Evolutionary conservation across 768 basidiomycete genomes (phyloP).

Genomic region (Leccinum pellstonianum): DNA sequence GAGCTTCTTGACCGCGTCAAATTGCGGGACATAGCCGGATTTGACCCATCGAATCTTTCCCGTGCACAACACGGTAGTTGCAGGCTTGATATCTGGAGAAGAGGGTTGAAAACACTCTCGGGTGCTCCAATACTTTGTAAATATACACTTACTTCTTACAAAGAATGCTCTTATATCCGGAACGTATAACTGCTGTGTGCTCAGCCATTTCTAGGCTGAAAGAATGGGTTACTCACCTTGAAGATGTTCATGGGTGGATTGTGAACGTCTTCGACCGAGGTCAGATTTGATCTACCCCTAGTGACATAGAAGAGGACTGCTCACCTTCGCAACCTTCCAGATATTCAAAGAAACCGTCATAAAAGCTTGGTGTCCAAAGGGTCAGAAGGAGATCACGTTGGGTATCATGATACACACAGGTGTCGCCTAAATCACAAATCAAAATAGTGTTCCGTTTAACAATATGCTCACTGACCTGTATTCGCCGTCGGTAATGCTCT

Average conservation of each 20-base stretch:
- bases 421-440: background rate
- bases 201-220: background rate
- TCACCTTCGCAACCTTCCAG: background rate
- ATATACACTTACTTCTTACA: background rate
- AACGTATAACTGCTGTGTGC: background rate
- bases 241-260: background rate
- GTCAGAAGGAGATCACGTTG: background rate
- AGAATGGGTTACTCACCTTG: background rate
- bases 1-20: background rate
- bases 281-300: background rate
- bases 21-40: background rate
- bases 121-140: background rate
- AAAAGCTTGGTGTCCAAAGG: background rate
- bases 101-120: background rate
- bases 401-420: background rate
- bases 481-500: conserved; percentile 44
- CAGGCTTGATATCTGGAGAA: background rate
- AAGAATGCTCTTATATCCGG: background rate
- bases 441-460: background rate
- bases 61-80: background rate
- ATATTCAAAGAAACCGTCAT: background rate
- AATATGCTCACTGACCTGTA: conserved; percentile 30
- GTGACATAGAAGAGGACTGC: background rate
- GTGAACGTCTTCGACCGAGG: background rate
- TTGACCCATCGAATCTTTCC: background rate